Evolutionary conservation across 352 stramenopile genomes (phyloP).

Genomic region (Phytophthora pini): DNA sequence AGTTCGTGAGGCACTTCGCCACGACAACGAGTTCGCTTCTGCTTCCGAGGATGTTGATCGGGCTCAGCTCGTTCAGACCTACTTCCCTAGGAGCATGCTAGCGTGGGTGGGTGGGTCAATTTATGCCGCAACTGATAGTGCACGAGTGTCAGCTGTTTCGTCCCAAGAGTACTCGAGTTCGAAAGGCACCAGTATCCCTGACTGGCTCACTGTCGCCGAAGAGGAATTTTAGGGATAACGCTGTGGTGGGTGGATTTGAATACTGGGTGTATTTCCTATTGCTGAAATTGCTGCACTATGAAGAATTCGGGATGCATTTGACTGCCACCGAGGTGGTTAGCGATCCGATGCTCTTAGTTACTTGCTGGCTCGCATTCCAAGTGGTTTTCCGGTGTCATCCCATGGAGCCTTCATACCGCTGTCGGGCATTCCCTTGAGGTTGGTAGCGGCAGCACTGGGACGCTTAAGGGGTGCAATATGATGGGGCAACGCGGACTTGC

Average conservation of each 20-base stretch:
- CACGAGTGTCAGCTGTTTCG: constrained; percentile 51
- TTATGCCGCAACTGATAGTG: constrained; percentile 70
- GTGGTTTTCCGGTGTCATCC: constrained; percentile 74
- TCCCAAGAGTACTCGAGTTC: constrained; percentile 57
- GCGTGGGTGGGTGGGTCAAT: constrained; percentile 81
- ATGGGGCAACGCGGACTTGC: constrained; percentile 79
- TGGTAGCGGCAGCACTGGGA: constrained; percentile 42
- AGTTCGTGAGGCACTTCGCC: constrained; percentile 39
- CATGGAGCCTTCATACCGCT: constrained; percentile 79
- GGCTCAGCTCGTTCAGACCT: constrained; percentile 47
- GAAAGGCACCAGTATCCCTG: constrained; percentile 43
- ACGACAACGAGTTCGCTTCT: constrained; percentile 52
- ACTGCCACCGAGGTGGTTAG: constrained; percentile 4
- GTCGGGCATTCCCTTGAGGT: constrained; percentile 73
- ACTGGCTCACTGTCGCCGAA: constrained; percentile 76
- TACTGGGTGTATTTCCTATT: constrained; percentile 24
- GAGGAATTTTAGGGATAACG: constrained; percentile 31
- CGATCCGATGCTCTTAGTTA: constrained; percentile 16
- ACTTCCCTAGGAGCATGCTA: constrained; percentile 80
- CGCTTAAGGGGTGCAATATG: constrained; percentile 81
- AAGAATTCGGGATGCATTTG: constrained; percentile 10
- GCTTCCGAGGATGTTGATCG: constrained; percentile 38
- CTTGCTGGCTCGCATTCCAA: constrained; percentile 64
- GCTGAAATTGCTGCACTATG: constrained; percentile 25
- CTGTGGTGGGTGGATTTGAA: constrained; percentile 12